Evolutionary conservation across 192 early-diverging fungal genomes (phyloP), one percentile per base, ranked within the genome.

Genomic region (Linnemannia elongata): DNA sequence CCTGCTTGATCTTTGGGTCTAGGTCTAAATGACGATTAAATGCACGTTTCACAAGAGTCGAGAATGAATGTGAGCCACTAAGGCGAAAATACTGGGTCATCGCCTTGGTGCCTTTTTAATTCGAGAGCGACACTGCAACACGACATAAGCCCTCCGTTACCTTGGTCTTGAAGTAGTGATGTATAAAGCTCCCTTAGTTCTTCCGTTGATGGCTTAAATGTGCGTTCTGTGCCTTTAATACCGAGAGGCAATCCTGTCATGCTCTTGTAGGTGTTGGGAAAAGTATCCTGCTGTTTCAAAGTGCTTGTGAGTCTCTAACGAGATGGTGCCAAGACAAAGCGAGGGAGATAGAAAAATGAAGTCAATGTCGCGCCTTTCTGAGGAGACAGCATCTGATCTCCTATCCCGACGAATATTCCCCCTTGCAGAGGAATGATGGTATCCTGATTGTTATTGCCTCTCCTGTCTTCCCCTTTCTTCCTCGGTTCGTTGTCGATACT

Each of bases 131-230:
- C 42, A n/a, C 70, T 12, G 6, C 39, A 72, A 39, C 20, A 22
- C 13, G 9, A 22, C 27, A 24, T 4, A n/a, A 44, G 33, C 1
- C 35, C 18, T 60, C 57, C 22, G 18, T 72, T 69, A 86, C 84
- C 84, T 63, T 86, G 66, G 54, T 86, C 84, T n/a, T 63, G 75
- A 4, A 81, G 44, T n/a, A 87, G 63, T 3, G 35, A 72, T 8
- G 75, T 76, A 38, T 87, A 87, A 30, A 87, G 66, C 39, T 81
- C 85, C 52, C 81, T 80, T 20, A 87, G 52, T 44, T 77, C 74
- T 52, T 87, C 76, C 47, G 69, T 57, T 1, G 85, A 78, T 45
- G 85, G 80, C 41, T 69, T 72, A 3, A 71, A 44, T 9, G 71
- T 66, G 7, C 49, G 74, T 22, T 81, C 79, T 18, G 66, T 76